Evolutionary conservation across 2,329 filamentous ascomycete genomes (phyloP).

Genomic region (Monosporascus ibericus): DNA sequence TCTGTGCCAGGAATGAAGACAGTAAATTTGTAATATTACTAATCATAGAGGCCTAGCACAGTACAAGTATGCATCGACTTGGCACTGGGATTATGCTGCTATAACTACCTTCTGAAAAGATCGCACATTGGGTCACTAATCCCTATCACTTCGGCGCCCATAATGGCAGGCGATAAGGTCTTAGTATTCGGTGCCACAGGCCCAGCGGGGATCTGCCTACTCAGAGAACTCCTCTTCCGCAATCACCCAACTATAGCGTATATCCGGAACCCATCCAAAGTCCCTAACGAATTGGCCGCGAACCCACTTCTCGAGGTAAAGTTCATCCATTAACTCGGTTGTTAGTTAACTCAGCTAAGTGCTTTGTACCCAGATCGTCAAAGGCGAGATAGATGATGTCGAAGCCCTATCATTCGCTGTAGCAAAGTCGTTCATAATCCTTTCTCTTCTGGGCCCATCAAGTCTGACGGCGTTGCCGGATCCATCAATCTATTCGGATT

Average conservation of each 20-base stretch:
- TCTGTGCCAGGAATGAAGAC: too few relatives aligned
- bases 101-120: too few relatives aligned
- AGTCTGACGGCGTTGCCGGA: not conserved
- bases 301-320: conserved; percentile 15
- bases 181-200: conserved; percentile 27
- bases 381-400: conserved; percentile 18
- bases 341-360: not conserved
- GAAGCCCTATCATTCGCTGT: conserved; percentile 10
- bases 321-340: not conserved
- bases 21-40: too few relatives aligned
- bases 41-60: too few relatives aligned
- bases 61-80: too few relatives aligned
- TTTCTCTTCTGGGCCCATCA: conserved; percentile 18
- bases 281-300: conserved; percentile 14
- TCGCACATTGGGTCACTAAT: too few relatives aligned
- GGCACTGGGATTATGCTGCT: too few relatives aligned
- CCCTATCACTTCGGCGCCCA: too few relatives aligned
- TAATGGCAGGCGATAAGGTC: conserved; percentile 11
- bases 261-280: conserved; percentile 14
- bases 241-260: conserved; percentile 19
- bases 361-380: conserved; percentile 11
- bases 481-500: conserved; percentile 6
- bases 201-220: conserved; percentile 23
- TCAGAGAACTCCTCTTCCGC: conserved; percentile 23
- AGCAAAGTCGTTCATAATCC: conserved; percentile 6